phyloP scores from a whole-genome alignment of 352 stramenopile genomes.

The Globisporangium okanoganense region DNA sequence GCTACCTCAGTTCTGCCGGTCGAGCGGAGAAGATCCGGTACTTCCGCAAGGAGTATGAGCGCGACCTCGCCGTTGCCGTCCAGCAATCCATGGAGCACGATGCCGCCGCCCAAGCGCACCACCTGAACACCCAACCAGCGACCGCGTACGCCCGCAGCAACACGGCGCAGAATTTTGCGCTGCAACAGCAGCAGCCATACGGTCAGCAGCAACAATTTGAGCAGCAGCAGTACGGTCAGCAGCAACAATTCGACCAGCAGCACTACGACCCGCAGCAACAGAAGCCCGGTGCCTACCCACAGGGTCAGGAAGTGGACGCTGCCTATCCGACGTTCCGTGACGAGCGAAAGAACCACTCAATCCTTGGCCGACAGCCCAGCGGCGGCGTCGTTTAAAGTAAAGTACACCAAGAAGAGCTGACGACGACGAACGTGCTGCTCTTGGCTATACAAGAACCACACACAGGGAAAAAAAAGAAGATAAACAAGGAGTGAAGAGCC shows the following conservation, averaged over 20 bases:
- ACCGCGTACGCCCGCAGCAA: slow-evolving; percentile 38
- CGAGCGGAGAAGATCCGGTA: slow-evolving; percentile 83
- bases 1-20: slow-evolving; percentile 75
- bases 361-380: slow-evolving; percentile 57
- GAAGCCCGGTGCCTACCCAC: slow-evolving; percentile 9
- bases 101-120: slow-evolving; percentile 21
- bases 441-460: not conserved
- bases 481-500: not conserved
- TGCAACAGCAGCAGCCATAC: slow-evolving; percentile 17
- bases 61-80: slow-evolving; percentile 67
- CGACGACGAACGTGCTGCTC: not conserved
- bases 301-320: slow-evolving; percentile 29
- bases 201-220: slow-evolving; percentile 1
- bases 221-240: slow-evolving; percentile 6
- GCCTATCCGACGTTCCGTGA: slow-evolving; percentile 64
- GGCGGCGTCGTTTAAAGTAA: slow-evolving; percentile 57
- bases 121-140: slow-evolving; percentile 11
- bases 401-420: not conserved
- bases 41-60: slow-evolving; percentile 82
- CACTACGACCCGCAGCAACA: slow-evolving; percentile 8
- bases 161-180: slow-evolving; percentile 27
- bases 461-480: not conserved
- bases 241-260: slow-evolving; percentile 9
- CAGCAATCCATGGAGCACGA: slow-evolving; percentile 70
- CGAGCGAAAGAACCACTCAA: slow-evolving; percentile 57